Evolutionary conservation across 345 rosid species (phyloP).

Genomic region (Murraya paniculata): DNA sequence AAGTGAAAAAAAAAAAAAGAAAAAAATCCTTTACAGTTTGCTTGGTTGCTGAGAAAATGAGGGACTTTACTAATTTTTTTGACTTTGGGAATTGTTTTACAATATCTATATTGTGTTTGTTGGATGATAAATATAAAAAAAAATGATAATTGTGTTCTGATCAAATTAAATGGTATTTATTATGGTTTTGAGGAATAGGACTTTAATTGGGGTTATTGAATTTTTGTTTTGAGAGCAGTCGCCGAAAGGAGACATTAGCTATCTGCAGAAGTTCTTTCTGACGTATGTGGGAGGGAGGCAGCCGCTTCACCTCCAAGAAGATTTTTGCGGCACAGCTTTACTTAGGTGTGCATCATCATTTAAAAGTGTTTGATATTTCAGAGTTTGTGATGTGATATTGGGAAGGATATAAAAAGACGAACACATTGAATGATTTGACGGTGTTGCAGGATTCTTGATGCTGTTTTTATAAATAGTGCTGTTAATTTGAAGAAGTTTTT

Average conservation of each 20-base stretch:
- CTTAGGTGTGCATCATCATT: conserved; percentile 45
- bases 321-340: conserved; percentile 96
- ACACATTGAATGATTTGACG: background rate
- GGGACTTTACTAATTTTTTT: background rate
- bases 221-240: conserved; percentile 44
- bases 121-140: background rate
- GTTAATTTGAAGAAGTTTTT: background rate
- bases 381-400: background rate
- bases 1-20: background rate
- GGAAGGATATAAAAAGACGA: background rate
- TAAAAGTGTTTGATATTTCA: background rate
- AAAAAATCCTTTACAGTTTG: background rate
- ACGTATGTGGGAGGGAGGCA: conserved; percentile 52
- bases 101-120: background rate
- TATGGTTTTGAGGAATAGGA: background rate
- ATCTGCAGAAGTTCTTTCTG: conserved; percentile 81
- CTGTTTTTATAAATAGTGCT: background rate
- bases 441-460: background rate
- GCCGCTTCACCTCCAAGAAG: conserved; percentile 90
- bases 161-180: background rate
- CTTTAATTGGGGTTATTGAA: background rate
- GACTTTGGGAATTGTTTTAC: background rate
- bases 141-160: background rate
- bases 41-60: background rate
- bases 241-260: conserved; percentile 91